These are phyloP conservation scores for Sordaria brevicollis DNA, from an alignment of 495 filamentous ascomycete species.

Conservation along the genomic window DNA sequence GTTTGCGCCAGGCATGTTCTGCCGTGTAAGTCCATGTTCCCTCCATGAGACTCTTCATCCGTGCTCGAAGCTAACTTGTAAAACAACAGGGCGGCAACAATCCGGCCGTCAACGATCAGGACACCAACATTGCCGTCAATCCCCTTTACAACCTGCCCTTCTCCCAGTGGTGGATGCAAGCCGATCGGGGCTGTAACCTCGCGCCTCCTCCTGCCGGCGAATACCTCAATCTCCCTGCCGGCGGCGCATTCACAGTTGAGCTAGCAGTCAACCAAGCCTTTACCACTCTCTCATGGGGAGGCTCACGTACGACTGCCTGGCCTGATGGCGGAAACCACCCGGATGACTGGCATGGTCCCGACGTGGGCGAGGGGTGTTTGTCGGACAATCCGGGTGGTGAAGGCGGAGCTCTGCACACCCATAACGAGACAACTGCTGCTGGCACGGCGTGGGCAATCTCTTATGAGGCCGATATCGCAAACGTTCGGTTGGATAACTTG, in stretches of 20 bases:
- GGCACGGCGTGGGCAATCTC: conserved; percentile 47
- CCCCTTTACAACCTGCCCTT: conserved; percentile 34
- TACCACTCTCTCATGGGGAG: conserved; percentile 39
- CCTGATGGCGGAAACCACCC: conserved; percentile 38
- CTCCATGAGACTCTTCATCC: no score
- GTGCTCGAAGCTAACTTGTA: no score
- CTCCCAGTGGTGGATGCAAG: conserved; percentile 43
- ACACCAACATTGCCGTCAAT: conserved; percentile 32
- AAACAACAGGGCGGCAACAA: conserved; percentile 21
- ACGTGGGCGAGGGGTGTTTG: neutral
- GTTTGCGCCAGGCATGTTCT: no score
- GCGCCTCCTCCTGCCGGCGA: conserved; percentile 31
- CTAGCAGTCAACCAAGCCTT: conserved; percentile 41
- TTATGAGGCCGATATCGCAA: conserved; percentile 34
- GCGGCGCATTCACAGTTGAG: conserved; percentile 41
- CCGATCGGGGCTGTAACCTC: conserved; percentile 36
- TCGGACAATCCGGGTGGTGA: no score
- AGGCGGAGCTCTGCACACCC: conserved; percentile 32
- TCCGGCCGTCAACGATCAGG: conserved; percentile 22
- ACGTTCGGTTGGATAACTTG: conserved; percentile 43
- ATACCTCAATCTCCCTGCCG: conserved; percentile 42
- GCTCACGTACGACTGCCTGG: conserved; percentile 30
- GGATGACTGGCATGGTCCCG: conserved; percentile 35
- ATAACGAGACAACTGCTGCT: conserved; percentile 31
- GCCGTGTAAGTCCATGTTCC: no score